Base-by-base conservation (phyloP, 345 rosid species). In the Rubroshorea leprosula region DNA sequence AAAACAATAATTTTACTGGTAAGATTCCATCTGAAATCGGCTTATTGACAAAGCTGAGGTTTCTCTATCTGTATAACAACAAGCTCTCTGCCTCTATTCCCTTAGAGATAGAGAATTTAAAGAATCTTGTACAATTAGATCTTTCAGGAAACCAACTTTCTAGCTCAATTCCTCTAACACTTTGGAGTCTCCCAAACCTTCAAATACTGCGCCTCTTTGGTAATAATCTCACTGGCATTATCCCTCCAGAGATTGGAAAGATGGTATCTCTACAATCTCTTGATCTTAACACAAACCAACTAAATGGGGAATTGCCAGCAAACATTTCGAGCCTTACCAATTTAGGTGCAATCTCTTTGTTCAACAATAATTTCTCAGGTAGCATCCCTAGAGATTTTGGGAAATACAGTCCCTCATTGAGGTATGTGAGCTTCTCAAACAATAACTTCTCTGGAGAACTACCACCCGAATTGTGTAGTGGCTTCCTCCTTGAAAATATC, bases 401-500 rank as follows among this genome's bases (percentile, higher is more conserved):
- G 53, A 81, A 74, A 68, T 24, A 72, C 31, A 79, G 64, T 58
- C 84, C 74, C 51, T n/a, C 17, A 17, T 51, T 85, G 68, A 0
- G 0, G 15, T 18, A 47, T 55, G 85, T 72, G 19, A 71, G 85
- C 74, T 72, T 86, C 61, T 77, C 94, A 0, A 55, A 74, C 71
- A 86, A 86, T 73, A 79, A 68, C 62, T 86, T 86, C 75, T 19
- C 66, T 0, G 87, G 87, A 38, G 85, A 81, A 60, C 60, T 83
- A 67, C 87, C 89, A 0, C 74, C 76, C 2, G 82, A 79, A 12
- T 20, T 83, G 25, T 86, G 93, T 61, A 72, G 82, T 9, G 74
- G 83, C 23, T 24, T 68, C 5, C 41, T 24, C 29, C 80, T 83
- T 11, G 10, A 68, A 27, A 20, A 65, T 5, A 31, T 85, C 12